Evolutionary conservation across 2,329 filamentous ascomycete genomes (phyloP).

Genomic region (Diaporthe nobilis): DNA sequence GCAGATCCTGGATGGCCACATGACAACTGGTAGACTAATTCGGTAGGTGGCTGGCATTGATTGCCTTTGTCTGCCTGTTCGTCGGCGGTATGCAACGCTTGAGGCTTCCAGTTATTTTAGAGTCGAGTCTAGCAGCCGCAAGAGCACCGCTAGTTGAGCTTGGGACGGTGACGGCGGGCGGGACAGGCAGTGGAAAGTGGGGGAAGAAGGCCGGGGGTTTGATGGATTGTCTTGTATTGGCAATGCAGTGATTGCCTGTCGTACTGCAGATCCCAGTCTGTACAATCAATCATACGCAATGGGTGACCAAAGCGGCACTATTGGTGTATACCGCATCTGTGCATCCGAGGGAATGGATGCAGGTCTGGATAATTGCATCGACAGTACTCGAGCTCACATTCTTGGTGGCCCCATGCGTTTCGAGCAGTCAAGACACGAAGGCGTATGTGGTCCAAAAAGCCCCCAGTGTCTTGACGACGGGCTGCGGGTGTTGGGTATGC

Average conservation of each 20-base stretch:
- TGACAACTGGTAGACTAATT: background rate
- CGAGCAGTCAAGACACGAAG: background rate
- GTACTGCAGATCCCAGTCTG: background rate
- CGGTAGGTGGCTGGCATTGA: background rate
- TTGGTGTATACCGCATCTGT: background rate
- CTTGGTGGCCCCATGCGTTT: background rate
- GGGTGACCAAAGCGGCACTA: background rate
- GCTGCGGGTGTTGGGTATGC: conserved; percentile 1
- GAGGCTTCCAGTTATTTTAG: background rate
- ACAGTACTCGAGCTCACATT: background rate
- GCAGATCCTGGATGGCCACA: background rate
- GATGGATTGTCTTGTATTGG: background rate
- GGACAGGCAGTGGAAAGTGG: background rate
- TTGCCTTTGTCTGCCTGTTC: background rate
- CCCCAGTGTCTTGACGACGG: background rate
- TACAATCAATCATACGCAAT: background rate
- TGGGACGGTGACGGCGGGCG: background rate
- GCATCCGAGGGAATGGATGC: background rate
- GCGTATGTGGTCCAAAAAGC: background rate
- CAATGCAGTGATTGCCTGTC: conserved; percentile 7
- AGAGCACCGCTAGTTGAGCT: background rate
- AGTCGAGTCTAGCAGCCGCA: background rate
- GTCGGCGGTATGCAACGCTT: background rate
- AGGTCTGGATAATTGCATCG: background rate
- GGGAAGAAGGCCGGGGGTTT: background rate